Evolutionary conservation across 1,139 yeast genomes (phyloP).

Genomic region (Arxiozyma heterogenica): DNA sequence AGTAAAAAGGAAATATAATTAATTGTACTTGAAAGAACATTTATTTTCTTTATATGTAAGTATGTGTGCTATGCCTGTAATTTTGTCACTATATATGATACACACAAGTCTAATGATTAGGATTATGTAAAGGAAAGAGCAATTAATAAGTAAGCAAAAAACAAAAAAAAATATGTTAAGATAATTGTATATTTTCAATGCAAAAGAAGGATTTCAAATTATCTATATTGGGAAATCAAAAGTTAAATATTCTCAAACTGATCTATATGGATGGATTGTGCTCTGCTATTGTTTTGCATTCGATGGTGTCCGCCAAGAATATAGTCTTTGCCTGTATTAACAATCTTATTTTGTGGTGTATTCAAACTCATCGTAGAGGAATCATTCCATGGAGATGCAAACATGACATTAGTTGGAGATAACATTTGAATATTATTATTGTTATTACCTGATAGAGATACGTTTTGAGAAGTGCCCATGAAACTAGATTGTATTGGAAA

Average conservation of each 20-base stretch:
- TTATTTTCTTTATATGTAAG: no score
- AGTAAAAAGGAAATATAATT: no score
- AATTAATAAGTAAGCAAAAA: no score
- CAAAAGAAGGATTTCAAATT: background rate
- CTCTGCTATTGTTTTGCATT: slow-evolving; percentile 26
- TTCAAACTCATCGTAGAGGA: slow-evolving; percentile 3
- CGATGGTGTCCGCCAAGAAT: slow-evolving; percentile 29
- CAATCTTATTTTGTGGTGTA: slow-evolving; percentile 15
- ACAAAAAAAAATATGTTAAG: no score
- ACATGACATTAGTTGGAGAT: background rate
- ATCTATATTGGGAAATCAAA: background rate
- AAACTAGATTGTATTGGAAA: background rate
- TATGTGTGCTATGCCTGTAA: background rate
- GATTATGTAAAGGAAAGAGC: no score
- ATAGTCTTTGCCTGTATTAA: slow-evolving; percentile 28
- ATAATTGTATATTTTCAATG: background rate
- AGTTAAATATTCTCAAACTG: slow-evolving; percentile 17
- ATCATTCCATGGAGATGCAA: slow-evolving; percentile 9
- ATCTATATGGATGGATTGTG: slow-evolving; percentile 31
- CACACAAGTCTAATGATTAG: no score
- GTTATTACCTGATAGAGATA: background rate
- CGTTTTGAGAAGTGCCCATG: background rate
- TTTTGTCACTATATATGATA: no score
- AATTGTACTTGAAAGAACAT: no score
- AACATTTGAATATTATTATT: background rate